Conservation (phyloP, 192 early-diverging fungal species). For the Backusella psychrophila region DNA sequence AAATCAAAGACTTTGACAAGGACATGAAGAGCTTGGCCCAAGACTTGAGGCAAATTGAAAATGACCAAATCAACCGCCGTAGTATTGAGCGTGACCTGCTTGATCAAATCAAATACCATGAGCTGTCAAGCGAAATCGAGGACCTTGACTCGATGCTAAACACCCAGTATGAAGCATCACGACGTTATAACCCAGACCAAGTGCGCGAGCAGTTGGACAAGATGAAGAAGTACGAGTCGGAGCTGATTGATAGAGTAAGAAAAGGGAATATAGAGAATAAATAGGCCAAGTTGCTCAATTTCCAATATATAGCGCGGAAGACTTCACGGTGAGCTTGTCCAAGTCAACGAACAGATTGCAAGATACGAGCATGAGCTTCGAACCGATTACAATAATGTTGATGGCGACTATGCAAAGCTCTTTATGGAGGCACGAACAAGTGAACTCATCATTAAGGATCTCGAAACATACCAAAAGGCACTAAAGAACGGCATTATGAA, state of each 20-base stretch:
- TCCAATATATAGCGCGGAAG: conserved; percentile 40
- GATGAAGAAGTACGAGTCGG: not conserved
- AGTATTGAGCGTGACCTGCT: conserved; percentile 41
- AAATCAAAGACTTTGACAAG: not conserved
- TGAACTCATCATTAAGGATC: conserved; percentile 76
- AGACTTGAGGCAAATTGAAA: conserved; percentile 1
- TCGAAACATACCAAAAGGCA: conserved; percentile 84
- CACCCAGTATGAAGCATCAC: not conserved
- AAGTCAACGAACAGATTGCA: conserved; percentile 73
- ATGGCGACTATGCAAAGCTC: conserved; percentile 63
- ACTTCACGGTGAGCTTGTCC: conserved; percentile 74
- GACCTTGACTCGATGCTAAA: conserved; percentile 15
- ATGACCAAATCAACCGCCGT: conserved; percentile 27
- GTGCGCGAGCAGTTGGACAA: not conserved
- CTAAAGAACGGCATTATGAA: conserved; percentile 85
- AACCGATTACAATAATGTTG: conserved; percentile 76
- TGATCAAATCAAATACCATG: conserved; percentile 45
- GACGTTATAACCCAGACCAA: conserved; percentile 1
- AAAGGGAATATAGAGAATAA: not conserved
- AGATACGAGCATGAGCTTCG: conserved; percentile 59
- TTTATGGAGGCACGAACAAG: conserved; percentile 67
- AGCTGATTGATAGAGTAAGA: conserved; percentile 1
- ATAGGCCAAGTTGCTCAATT: not conserved
- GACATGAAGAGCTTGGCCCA: not conserved
- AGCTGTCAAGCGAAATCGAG: conserved; percentile 25